Conservation (phyloP, 192 early-diverging fungal species). For the Backusella mclennaniae region DNA sequence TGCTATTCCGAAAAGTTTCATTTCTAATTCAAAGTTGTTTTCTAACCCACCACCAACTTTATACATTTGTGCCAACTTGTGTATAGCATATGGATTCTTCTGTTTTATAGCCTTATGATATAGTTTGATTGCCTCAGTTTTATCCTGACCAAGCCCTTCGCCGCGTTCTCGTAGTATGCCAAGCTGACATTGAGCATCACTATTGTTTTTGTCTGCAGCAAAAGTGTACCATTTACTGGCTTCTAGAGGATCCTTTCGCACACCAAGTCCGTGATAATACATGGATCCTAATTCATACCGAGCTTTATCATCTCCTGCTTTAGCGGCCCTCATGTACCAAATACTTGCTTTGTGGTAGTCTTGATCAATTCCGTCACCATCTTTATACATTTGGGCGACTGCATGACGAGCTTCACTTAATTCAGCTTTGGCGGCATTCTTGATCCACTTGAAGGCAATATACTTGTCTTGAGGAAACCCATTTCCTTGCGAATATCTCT, state of each 20-base stretch:
- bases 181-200: no score
- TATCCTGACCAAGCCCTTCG: not conserved
- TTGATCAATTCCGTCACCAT: not conserved
- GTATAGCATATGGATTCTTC: not conserved
- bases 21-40: not conserved
- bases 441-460: not conserved
- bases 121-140: not conserved
- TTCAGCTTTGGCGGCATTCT: not conserved
- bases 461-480: not conserved
- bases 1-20: not conserved
- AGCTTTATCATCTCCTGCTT: slow-evolving; percentile 14
- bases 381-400: not conserved
- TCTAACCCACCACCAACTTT: not conserved
- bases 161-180: no score
- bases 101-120: not conserved
- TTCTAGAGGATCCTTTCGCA: not conserved
- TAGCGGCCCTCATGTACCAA: slow-evolving; percentile 35
- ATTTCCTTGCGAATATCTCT: not conserved
- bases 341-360: not conserved
- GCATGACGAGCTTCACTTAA: not conserved
- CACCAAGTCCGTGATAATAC: not conserved
- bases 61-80: not conserved
- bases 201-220: not conserved
- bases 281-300: slow-evolving; percentile 11
- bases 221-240: not conserved